phyloP scores from a whole-genome alignment of 2,329 filamentous ascomycete genomes.

The Ophiosphaerella korrae region DNA sequence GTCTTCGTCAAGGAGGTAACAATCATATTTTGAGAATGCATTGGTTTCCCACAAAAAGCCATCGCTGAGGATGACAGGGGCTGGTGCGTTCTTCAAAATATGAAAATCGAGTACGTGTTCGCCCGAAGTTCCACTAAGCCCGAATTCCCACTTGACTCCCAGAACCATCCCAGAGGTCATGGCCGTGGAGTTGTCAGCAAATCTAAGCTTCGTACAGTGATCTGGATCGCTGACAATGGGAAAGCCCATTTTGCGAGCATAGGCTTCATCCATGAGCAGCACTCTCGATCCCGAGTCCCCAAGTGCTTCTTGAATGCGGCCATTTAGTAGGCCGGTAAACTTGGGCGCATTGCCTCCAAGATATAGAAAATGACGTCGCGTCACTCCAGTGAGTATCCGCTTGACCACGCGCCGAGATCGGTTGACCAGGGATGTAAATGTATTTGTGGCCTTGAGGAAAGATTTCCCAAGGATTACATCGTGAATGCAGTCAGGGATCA shows the following conservation, averaged over 20 bases:
- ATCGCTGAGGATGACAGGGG: slow-evolving; percentile 15
- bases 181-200: slow-evolving; percentile 15
- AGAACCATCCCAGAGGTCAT: slow-evolving; percentile 16
- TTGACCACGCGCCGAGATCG: slow-evolving; percentile 5
- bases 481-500: slow-evolving; percentile 12
- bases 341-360: slow-evolving; percentile 13
- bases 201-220: slow-evolving; percentile 1
- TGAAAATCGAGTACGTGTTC: slow-evolving; percentile 9
- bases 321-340: slow-evolving; percentile 15
- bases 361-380: slow-evolving; percentile 6
- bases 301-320: slow-evolving; percentile 7
- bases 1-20: slow-evolving; percentile 6
- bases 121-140: not conserved
- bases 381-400: not conserved
- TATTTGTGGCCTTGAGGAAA: slow-evolving; percentile 12
- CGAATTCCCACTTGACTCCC: slow-evolving; percentile 18
- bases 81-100: slow-evolving; percentile 12
- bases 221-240: not conserved
- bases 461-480: slow-evolving; percentile 13
- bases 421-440: slow-evolving; percentile 9
- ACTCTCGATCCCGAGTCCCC: slow-evolving; percentile 15
- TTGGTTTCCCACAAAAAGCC: slow-evolving; percentile 10
- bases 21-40: slow-evolving; percentile 3
- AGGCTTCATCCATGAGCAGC: slow-evolving; percentile 18
- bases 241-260: slow-evolving; percentile 4